Evolutionary conservation across 441 rosid species (phyloP).

Genomic region (Syzygium syzygioides): DNA sequence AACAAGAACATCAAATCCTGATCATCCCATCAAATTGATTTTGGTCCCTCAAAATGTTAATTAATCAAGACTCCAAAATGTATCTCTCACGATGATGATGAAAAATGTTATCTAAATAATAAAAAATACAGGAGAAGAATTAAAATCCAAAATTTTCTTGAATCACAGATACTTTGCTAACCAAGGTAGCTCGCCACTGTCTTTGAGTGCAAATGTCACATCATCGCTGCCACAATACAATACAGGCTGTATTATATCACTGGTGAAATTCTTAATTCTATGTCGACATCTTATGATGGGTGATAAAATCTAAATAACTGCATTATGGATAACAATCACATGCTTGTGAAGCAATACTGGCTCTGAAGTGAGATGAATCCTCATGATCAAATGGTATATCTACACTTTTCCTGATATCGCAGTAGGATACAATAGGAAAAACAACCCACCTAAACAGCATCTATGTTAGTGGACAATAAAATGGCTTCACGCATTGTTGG

Average conservation of each 20-base stretch:
- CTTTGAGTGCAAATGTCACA: slow-evolving; percentile 84
- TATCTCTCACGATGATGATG: neutral
- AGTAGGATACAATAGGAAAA: neutral
- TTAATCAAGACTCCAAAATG: neutral
- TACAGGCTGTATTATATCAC: neutral
- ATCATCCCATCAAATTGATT: neutral
- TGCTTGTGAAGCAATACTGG: neutral
- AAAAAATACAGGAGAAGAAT: neutral
- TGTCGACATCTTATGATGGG: neutral
- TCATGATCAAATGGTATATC: neutral
- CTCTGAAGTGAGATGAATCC: neutral
- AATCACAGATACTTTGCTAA: slow-evolving; percentile 68
- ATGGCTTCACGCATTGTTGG: neutral
- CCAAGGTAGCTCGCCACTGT: slow-evolving; percentile 79
- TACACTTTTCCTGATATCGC: neutral
- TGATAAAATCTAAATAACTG: neutral
- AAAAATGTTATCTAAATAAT: neutral
- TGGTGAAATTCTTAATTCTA: neutral
- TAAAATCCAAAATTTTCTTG: neutral
- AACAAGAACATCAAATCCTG: neutral
- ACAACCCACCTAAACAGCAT: neutral
- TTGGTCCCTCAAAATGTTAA: neutral
- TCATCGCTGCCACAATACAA: slow-evolving; percentile 61
- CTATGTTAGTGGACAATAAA: neutral
- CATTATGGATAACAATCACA: neutral